Percentiles rank a stretch among this genome's conserved stretches.
Evolutionary conservation across 208 protist species (phyloP).

Genomic region (Wallacemonas collosoma): DNA sequence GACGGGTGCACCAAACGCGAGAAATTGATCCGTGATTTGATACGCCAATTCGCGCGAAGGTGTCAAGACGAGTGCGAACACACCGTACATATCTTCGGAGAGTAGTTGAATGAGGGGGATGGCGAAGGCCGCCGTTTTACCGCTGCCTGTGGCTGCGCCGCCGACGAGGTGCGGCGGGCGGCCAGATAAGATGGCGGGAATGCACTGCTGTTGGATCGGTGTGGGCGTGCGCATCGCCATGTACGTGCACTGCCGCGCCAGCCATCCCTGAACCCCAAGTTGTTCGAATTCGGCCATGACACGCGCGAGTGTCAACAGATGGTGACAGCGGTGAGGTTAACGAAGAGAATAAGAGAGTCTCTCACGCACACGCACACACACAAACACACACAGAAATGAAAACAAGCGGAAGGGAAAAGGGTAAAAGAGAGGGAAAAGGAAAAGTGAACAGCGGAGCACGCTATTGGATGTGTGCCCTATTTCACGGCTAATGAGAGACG

Average conservation of each 20-base stretch:
- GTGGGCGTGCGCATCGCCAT: conserved; percentile 84
- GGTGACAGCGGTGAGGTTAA: not conserved
- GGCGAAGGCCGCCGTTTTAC: conserved; percentile 99
- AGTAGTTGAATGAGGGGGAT: conserved; percentile 97
- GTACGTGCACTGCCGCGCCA: conserved; percentile 75
- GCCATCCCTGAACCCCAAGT: conserved; percentile 72
- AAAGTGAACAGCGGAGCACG: no score
- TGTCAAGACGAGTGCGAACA: conserved; percentile 97
- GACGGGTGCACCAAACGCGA: conserved; percentile 78
- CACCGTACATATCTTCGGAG: conserved; percentile 96
- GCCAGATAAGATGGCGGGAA: conserved; percentile 79
- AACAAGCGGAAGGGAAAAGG: not conserved
- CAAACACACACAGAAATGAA: conserved; percentile 1
- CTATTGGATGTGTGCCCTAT: no score
- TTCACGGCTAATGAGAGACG: no score
- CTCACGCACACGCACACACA: not conserved
- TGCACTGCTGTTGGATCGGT: conserved; percentile 75
- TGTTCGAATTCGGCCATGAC: conserved; percentile 65
- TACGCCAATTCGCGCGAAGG: conserved; percentile 97
- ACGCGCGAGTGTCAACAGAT: not conserved
- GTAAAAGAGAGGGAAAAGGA: no score
- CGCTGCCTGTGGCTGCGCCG: conserved; percentile 95
- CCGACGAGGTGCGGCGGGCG: conserved; percentile 88
- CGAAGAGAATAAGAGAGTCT: no score
- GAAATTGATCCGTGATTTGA: conserved; percentile 94